Evolutionary conservation across 306 rosid genomes (phyloP), one percentile per base, ranked within the genome.

Genomic region (Vigna angularis): DNA sequence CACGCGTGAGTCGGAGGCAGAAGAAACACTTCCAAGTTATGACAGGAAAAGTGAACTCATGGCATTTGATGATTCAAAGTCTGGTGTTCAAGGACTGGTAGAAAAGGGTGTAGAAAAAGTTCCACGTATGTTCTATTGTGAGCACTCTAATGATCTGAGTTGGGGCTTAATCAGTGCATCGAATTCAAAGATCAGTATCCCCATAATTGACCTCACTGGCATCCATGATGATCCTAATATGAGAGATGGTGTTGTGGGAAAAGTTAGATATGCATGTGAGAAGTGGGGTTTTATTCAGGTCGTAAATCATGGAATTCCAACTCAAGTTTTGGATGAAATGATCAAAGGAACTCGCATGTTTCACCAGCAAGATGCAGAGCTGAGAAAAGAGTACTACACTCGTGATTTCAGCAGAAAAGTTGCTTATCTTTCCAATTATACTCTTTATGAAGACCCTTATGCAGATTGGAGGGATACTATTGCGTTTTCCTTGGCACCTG

Each of bases 271-370:
- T 15, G 86, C 86, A 7, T 74, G 86, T 2, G 75, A 84, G 73
- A 70, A 62, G 0, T 85, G 88, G 85, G 92, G 90, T 0, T 90
- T 90, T 57, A 86, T 88, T 75, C 91, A 86, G 45, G 79, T 85
- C 30, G 63, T 83, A 22, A 90, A 86, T 40, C 92, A 88, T 83
- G 92, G 84, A 13, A 50, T 88, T 61, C 77, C 87, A 12, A 40
- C 5, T n/a, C 61, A 9, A 11, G 59, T 80, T 65, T 61, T 90
- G 59, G 86, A 82, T 40, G 79, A 69, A 74, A 86, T 86, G 83
- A 80, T 82, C 53, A 72, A 71, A 3, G 88, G 87, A 51, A 67
- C 84, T 8, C 45, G 80, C 3, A 9, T 47, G 56, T 90, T 87
- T 66, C 74, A 90, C 50, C 86, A 87, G 77, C 88, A 79, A 56